A percentile compares a stretch with the other conserved stretches of the same genome.
phyloP scores from a whole-genome alignment of 2,329 filamentous ascomycete species.

The Akanthomyces uredinophilus region DNA sequence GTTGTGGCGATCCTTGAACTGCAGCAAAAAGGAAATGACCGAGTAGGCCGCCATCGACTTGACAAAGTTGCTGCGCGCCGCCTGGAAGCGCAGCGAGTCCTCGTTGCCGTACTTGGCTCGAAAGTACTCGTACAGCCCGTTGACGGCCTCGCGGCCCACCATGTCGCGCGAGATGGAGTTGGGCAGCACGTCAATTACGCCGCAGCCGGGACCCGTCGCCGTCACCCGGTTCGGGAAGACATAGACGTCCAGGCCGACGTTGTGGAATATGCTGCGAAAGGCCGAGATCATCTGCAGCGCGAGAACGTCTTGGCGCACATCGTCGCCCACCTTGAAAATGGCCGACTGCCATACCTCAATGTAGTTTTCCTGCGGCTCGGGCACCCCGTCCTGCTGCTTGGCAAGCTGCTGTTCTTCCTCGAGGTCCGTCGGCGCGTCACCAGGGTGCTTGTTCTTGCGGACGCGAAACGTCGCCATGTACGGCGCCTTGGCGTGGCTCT shows the following conservation, averaged over 20 bases:
- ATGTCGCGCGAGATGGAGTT: slow-evolving; percentile 98
- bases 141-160: slow-evolving; percentile 95
- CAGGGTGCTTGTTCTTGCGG: slow-evolving; percentile 63
- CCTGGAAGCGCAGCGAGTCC: slow-evolving; percentile 89
- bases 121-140: slow-evolving; percentile 98
- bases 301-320: slow-evolving; percentile 94
- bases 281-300: slow-evolving; percentile 97
- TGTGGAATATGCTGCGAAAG: slow-evolving; percentile 95
- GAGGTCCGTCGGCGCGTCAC: slow-evolving; percentile 45
- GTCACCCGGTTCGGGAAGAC: slow-evolving; percentile 97
- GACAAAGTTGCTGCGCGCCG: slow-evolving; percentile 93
- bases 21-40: slow-evolving; percentile 90
- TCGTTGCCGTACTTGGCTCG: slow-evolving; percentile 95
- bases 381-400: background rate
- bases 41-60: slow-evolving; percentile 99
- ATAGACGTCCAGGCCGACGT: slow-evolving; percentile 89
- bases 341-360: slow-evolving; percentile 98
- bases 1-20: slow-evolving; percentile 99
- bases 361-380: slow-evolving; percentile 44
- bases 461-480: slow-evolving; percentile 99
- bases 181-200: slow-evolving; percentile 95
- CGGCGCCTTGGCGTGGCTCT: slow-evolving; percentile 96
- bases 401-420: slow-evolving; percentile 24
- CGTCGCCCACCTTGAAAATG: slow-evolving; percentile 99
- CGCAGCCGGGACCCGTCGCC: slow-evolving; percentile 92